Evolutionary conservation across 208 protist species (phyloP).

Genomic region (Perkinsela sp.): DNA sequence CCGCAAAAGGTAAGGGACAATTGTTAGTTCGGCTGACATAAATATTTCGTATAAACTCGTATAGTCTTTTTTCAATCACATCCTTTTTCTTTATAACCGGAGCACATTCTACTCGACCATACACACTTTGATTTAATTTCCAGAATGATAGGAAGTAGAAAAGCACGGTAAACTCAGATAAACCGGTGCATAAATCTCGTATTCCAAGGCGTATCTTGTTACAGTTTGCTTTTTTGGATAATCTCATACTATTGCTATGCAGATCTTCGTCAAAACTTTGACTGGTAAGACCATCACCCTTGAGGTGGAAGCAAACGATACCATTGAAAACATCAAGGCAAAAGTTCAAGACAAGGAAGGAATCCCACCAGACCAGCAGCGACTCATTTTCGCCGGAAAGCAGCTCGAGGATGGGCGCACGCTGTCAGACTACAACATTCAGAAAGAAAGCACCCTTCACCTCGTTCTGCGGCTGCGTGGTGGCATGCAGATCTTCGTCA

Average conservation of each 20-base stretch:
- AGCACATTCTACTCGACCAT: no score
- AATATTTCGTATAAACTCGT: no score
- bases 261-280: conserved; percentile 82
- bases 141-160: no score
- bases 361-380: conserved; percentile 73
- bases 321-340: conserved; percentile 85
- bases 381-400: conserved; percentile 79
- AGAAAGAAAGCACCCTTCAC: conserved; percentile 97
- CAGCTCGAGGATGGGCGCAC: conserved; percentile 91
- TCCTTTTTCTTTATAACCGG: no score
- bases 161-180: no score
- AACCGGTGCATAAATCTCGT: no score
- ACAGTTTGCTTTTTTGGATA: no score
- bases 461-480: conserved; percentile 83
- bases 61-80: no score
- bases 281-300: conserved; percentile 94
- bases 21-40: no score
- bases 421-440: conserved; percentile 94
- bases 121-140: no score
- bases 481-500: conserved; percentile 69
- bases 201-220: no score
- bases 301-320: conserved; percentile 81
- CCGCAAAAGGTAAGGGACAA: background rate
- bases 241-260: conserved; percentile 47
- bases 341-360: conserved; percentile 97